Evolutionary conservation across 2,329 filamentous ascomycete species (phyloP).

Genomic region (Aspergillus awamori): DNA sequence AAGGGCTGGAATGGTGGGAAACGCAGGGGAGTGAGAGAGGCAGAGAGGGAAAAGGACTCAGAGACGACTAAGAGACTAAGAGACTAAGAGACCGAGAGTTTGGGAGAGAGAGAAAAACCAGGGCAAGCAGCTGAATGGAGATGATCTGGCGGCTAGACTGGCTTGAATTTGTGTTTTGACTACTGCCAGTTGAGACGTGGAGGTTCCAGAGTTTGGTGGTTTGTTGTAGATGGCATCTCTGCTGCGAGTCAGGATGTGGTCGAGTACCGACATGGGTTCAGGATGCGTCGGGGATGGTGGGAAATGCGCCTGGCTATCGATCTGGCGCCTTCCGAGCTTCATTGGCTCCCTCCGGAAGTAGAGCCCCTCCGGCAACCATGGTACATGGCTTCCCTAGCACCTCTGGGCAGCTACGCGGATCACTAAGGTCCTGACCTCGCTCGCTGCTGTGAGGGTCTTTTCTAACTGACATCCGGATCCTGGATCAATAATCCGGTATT

Average conservation of each 20-base stretch:
- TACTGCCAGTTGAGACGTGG: neutral
- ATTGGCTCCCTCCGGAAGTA: constrained; percentile 1
- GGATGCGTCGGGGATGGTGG: neutral
- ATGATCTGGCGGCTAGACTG: neutral
- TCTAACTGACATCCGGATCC: neutral
- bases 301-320: neutral
- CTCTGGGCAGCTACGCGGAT: constrained; percentile 5
- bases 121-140: neutral
- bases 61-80: too few relatives aligned
- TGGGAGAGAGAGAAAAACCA: neutral
- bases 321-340: neutral
- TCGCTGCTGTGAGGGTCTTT: neutral
- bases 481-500: constrained; percentile 1
- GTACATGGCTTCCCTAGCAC: constrained; percentile 14
- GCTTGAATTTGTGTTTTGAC: neutral
- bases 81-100: too few relatives aligned
- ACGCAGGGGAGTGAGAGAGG: neutral
- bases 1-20: neutral
- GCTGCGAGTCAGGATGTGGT: neutral
- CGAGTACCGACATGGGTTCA: constrained; percentile 3
- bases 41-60: too few relatives aligned
- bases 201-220: neutral
- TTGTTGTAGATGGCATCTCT: neutral
- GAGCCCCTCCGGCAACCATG: constrained; percentile 20
- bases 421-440: neutral